phyloP scores from a whole-genome alignment of 768 basidiomycete species.

The Suillus cothurnatus region DNA sequence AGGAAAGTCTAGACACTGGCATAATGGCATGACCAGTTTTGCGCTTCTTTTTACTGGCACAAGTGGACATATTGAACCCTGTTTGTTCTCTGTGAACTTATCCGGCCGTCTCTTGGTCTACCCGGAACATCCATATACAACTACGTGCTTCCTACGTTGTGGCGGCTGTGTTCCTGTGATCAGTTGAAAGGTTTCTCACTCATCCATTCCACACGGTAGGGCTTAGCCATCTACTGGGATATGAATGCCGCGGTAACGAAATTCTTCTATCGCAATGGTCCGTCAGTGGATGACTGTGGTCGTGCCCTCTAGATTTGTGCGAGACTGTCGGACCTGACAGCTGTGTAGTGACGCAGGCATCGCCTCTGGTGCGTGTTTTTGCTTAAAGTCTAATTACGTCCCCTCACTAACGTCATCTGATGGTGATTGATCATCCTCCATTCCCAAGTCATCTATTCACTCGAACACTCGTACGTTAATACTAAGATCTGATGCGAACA shows the following conservation, averaged over 20 bases:
- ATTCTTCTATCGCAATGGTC: constrained; percentile 22
- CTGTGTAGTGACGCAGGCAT: constrained; percentile 15
- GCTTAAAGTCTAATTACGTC: constrained; percentile 42
- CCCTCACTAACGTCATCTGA: constrained; percentile 34
- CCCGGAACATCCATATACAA: constrained; percentile 1
- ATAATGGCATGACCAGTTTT: neutral
- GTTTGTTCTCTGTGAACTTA: neutral
- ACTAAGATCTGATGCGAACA: neutral
- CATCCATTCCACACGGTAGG: constrained; percentile 2
- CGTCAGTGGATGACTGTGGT: constrained; percentile 19
- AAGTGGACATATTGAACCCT: constrained; percentile 7
- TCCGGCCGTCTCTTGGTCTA: constrained; percentile 1
- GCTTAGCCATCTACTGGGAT: constrained; percentile 9
- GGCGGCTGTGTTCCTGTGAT: constrained; percentile 7
- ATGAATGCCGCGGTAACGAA: constrained; percentile 37
- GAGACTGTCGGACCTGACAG: constrained; percentile 17
- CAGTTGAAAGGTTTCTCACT: neutral
- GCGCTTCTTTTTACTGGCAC: constrained; percentile 2
- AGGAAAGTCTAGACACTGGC: constrained; percentile 16
- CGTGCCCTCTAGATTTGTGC: constrained; percentile 8
- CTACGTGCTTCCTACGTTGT: neutral
- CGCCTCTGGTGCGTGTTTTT: constrained; percentile 34
- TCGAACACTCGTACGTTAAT: constrained; percentile 1
- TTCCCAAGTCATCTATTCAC: neutral
- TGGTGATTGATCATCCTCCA: constrained; percentile 14